Evolutionary conservation across 2,329 filamentous ascomycete species (phyloP).

Genomic region (Trichoderma semiorbis): DNA sequence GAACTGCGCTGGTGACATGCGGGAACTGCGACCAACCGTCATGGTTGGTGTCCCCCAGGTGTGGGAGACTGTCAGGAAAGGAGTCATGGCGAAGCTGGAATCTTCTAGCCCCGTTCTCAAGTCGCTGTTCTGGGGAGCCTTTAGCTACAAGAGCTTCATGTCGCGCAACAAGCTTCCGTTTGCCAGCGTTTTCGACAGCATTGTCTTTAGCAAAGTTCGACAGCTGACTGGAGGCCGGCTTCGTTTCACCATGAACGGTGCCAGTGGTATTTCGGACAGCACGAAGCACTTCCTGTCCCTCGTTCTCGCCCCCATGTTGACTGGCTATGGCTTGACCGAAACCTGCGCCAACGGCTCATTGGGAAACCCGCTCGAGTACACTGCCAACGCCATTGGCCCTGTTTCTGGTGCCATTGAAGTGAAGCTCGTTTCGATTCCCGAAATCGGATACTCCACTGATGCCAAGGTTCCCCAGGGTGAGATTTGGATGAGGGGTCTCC

Average conservation of each 20-base stretch:
- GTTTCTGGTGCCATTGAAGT: slow-evolving; percentile 75
- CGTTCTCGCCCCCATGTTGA: slow-evolving; percentile 90
- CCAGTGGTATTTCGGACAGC: slow-evolving; percentile 81
- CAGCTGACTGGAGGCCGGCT: slow-evolving; percentile 84
- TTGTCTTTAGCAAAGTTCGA: slow-evolving; percentile 91
- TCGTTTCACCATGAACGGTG: slow-evolving; percentile 90
- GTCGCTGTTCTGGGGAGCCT: slow-evolving; percentile 72
- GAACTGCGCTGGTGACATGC: slow-evolving; percentile 91
- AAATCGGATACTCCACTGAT: slow-evolving; percentile 78
- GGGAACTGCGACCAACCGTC: slow-evolving; percentile 83
- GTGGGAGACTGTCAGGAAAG: slow-evolving; percentile 97
- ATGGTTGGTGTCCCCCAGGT: slow-evolving; percentile 93
- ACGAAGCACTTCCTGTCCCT: slow-evolving; percentile 90
- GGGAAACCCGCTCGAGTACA: slow-evolving; percentile 82
- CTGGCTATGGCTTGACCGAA: slow-evolving; percentile 91
- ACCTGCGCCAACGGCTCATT: slow-evolving; percentile 81
- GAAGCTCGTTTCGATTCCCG: slow-evolving; percentile 86
- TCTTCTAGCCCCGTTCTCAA: slow-evolving; percentile 64
- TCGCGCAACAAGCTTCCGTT: slow-evolving; percentile 60
- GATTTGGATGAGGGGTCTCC: slow-evolving; percentile 78
- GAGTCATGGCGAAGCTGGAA: slow-evolving; percentile 77
- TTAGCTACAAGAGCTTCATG: slow-evolving; percentile 57
- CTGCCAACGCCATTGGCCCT: slow-evolving; percentile 71
- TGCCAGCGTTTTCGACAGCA: slow-evolving; percentile 66
- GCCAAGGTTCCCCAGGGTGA: slow-evolving; percentile 82